phyloP scores from a whole-genome alignment of 2,329 filamentous ascomycete genomes.

The Volutella citrinella region DNA sequence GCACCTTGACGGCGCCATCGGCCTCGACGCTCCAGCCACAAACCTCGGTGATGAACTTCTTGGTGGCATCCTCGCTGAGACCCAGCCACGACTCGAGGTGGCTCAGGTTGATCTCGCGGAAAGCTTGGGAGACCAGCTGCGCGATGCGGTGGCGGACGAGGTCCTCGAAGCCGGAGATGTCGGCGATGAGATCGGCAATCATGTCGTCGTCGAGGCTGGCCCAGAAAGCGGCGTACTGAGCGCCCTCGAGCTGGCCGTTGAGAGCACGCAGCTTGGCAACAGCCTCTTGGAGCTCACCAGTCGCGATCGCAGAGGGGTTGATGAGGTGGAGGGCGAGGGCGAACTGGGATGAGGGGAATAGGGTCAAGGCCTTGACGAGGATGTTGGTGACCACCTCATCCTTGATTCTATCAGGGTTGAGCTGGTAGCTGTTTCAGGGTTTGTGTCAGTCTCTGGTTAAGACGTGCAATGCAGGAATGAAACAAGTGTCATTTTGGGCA shows the following conservation, averaged over 20 bases:
- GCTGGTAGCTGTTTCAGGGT: conserved; percentile 75
- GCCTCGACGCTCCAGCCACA: conserved; percentile 81
- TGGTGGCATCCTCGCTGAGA: conserved; percentile 62
- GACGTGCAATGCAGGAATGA: not conserved
- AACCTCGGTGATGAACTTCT: conserved; percentile 79
- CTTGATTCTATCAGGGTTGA: conserved; percentile 97
- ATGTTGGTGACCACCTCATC: conserved; percentile 98
- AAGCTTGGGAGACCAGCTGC: conserved; percentile 77
- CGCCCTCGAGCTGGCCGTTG: conserved; percentile 83
- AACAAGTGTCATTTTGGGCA: conserved; percentile 11
- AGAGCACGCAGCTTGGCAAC: conserved; percentile 82
- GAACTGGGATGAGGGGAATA: conserved; percentile 97
- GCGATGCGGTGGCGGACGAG: conserved; percentile 87
- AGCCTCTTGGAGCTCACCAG: conserved; percentile 80
- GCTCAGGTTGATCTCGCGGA: conserved; percentile 66
- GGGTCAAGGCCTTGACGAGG: conserved; percentile 94
- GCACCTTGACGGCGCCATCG: conserved; percentile 67
- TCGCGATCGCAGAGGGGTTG: conserved; percentile 67
- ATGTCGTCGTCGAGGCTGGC: conserved; percentile 90
- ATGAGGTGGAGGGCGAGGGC: conserved; percentile 91
- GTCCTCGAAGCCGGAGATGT: conserved; percentile 94
- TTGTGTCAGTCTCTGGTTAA: conserved; percentile 15
- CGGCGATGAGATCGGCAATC: conserved; percentile 91
- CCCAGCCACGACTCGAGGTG: conserved; percentile 76
- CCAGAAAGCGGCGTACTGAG: conserved; percentile 93